Base-by-base conservation (phyloP, 768 basidiomycete species). In the Lactarius hatsudake region DNA sequence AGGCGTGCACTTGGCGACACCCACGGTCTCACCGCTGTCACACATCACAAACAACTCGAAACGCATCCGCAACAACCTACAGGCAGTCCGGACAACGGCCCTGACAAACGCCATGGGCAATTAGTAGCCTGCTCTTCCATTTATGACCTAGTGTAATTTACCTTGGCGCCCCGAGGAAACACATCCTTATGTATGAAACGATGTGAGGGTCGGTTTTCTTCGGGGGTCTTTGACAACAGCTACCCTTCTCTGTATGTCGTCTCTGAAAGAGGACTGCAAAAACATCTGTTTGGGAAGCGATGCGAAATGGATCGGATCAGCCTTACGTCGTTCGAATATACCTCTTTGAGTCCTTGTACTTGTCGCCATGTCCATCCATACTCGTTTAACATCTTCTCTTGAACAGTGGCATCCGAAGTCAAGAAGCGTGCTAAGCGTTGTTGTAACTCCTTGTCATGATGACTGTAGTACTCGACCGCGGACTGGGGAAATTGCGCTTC, bases 221-320 rank as follows among this genome's bases (percentile, higher is more conserved):
- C 69, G 67, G n/a, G 69, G 69, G 43, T 70, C 69, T 63, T 51
- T 64, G 45, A 69, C 69, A 34, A 69, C 66, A 17, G 61, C 60
- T 8, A 70, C 54, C 20, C 62, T 70, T 53, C 62, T 69, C 36
- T 56, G 61, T 60, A 70, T 54, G 6, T 68, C 53, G 28, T 63
- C 65, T 51, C 58, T 70, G 59, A 70, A 70, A 42, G 56, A 13
- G 36, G 59, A 0, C 69, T 70, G 40, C 59, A 61, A 66, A 38
- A 51, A 30, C 59, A 17, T n/a, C 23, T 18, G 15, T 48, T 23
- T 36, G 12, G 36, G 13, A 67, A 32, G 58, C 40, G 51, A 28
- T 64, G 53, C 42, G 32, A 51, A 57, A 59, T 51, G 15, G 36
- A 61, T 66, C 60, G 56, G 55, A 69, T 67, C 45, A 42, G 48